Evolutionary conservation across 331 rosid species (phyloP).

Genomic region (Quercus phellos): DNA sequence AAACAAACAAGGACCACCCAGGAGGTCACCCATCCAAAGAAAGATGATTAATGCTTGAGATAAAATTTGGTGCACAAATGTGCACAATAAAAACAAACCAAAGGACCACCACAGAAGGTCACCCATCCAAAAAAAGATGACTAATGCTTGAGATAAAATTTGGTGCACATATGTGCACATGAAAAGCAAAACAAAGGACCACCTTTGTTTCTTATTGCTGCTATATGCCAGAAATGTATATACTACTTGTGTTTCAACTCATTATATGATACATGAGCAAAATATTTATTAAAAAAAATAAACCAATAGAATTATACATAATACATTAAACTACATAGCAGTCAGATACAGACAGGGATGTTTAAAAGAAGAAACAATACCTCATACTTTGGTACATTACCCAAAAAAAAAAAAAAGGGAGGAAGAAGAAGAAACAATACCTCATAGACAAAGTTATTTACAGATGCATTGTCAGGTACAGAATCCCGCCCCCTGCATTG

Average conservation of each 20-base stretch:
- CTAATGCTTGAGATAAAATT: neutral
- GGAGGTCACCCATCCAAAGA: too few species aligned
- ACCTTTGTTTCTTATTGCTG: neutral
- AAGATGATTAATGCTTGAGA: neutral
- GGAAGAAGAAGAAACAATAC: conserved; percentile 42
- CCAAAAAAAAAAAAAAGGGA: neutral
- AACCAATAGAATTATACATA: neutral
- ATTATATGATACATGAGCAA: neutral
- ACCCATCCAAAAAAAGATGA: too few species aligned
- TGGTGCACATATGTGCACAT: neutral
- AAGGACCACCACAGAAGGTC: neutral
- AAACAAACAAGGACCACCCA: too few species aligned
- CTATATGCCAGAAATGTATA: neutral
- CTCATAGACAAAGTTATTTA: conserved; percentile 82
- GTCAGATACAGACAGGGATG: neutral
- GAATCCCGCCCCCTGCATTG: conserved; percentile 84
- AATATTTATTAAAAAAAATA: neutral
- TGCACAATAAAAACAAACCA: neutral
- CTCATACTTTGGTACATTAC: too few species aligned
- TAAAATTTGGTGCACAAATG: neutral
- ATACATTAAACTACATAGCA: neutral
- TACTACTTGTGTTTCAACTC: neutral
- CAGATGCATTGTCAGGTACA: conserved; percentile 81
- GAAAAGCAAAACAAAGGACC: neutral
- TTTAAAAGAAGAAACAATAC: neutral